These are phyloP conservation scores for Fraxinus americana DNA, from an alignment of 257 asterid species.

Conservation along the genomic window DNA sequence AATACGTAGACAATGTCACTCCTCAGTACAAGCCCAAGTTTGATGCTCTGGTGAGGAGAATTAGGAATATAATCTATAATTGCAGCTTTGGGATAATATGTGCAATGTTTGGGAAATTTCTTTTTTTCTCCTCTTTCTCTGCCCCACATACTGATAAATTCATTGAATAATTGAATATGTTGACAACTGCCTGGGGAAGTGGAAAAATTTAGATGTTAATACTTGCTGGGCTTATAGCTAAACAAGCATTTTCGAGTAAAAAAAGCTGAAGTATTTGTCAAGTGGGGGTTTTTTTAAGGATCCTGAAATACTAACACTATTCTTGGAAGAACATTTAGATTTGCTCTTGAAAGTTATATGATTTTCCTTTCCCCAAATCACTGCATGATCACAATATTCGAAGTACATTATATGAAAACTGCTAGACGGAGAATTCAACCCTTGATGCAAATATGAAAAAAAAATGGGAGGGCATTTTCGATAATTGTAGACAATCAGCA, in stretches of 20 bases:
- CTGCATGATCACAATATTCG: slow-evolving; percentile 4
- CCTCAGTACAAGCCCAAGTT: slow-evolving; percentile 86
- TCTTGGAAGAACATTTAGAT: not conserved
- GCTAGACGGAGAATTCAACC: not conserved
- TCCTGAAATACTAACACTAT: not conserved
- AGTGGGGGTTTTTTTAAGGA: not conserved
- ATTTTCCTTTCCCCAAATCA: not conserved
- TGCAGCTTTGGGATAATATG: not conserved
- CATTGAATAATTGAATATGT: not conserved
- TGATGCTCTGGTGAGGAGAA: slow-evolving; percentile 73
- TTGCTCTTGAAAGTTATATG: not conserved
- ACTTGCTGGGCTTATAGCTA: slow-evolving; percentile 3
- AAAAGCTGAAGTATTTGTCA: not conserved
- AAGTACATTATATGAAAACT: not conserved
- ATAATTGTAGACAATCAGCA: not conserved
- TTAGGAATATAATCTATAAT: slow-evolving; percentile 4
- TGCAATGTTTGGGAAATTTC: not conserved
- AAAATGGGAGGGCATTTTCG: not conserved
- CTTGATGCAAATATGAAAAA: not conserved
- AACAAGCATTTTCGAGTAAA: slow-evolving; percentile 3
- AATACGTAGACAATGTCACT: slow-evolving; percentile 82
- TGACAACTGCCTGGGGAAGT: not conserved
- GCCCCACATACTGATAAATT: not conserved
- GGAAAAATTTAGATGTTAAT: not conserved
- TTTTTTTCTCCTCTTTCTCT: not conserved